Evolutionary conservation across 768 basidiomycete species (phyloP), one percentile per base, ranked within the genome.

Genomic region (Mycena alexandri): DNA sequence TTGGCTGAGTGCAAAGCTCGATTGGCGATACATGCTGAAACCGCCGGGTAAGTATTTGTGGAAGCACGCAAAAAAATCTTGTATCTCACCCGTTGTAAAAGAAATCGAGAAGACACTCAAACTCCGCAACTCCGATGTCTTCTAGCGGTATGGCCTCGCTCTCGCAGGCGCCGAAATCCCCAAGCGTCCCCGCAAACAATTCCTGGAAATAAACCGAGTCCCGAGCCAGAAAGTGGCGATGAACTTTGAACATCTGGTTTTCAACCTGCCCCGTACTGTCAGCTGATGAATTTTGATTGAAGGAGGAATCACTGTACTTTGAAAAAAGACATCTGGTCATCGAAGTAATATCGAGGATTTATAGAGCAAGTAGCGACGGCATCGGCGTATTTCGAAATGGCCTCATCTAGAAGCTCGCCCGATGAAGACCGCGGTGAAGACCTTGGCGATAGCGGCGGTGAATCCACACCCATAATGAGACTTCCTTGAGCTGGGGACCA

Each of bases 151-250:
- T 71, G 2, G 70, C 70, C 44, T 71, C 70, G 44, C 60, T 65
- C 42, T 71, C 70, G 9, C 14, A 34, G 0, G 8, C 24, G 4
- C 70, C 70, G 13, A 65, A 71, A 24, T 67, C 66, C 14, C 70
- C 70, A 1, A 71, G 25, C 8, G 66, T 66, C 3, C 70, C 70
- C 16, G 70, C 71, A 17, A 74, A 71, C 41, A 74, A 59, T 54
- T 72, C 71, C 24, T 68, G 71, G 64, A 74, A 74, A 62, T 68
- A 67, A 52, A 68, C 51, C 12, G 71, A 72, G 58, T 74, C 73
- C 46, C 73, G 59, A 12, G 43, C 61, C 17, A 74, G 63, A 42
- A 74, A 74, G 55, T 74, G 71, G 3, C 73, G 71, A 42, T 74
- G 73, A 17, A 74, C 69, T 55, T 55, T 66, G 62, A 72, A 74